These are phyloP conservation scores for Backusella circina DNA, from an alignment of 192 early-diverging fungal species.

Conservation along the genomic window DNA sequence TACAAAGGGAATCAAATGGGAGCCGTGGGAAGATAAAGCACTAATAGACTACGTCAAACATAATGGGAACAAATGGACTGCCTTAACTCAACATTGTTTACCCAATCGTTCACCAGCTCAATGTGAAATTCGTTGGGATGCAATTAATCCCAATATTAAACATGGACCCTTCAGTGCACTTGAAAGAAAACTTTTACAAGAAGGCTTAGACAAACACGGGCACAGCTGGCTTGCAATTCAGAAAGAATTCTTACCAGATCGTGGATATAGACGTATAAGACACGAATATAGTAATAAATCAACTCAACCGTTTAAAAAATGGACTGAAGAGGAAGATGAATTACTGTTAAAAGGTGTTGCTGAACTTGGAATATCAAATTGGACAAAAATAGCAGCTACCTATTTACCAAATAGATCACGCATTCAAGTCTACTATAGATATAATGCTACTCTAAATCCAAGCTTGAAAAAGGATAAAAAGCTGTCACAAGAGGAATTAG, in stretches of 20 bases:
- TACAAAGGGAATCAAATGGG: constrained; percentile 3
- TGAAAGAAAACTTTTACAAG: background rate
- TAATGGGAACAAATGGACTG: constrained; percentile 18
- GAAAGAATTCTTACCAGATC: constrained; percentile 15
- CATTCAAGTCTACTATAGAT: background rate
- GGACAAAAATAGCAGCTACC: constrained; percentile 11
- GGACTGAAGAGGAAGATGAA: constrained; percentile 19
- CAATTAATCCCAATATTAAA: background rate
- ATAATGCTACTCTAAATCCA: background rate
- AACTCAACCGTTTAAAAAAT: background rate
- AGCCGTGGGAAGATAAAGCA: constrained; percentile 19
- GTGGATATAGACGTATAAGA: background rate
- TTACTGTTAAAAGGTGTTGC: background rate
- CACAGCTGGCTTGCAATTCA: constrained; percentile 2
- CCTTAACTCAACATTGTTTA: constrained; percentile 12
- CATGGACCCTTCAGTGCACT: background rate
- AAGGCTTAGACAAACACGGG: constrained; percentile 10
- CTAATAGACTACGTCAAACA: constrained; percentile 9
- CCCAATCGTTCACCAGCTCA: background rate
- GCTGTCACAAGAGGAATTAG: constrained; percentile 19
- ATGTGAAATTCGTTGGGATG: background rate
- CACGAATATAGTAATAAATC: background rate
- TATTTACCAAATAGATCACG: constrained; percentile 6
- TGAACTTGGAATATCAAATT: background rate
- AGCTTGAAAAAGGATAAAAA: background rate